phyloP scores from a whole-genome alignment of 164 flowering plant genomes.

The Litsea cubeba region DNA sequence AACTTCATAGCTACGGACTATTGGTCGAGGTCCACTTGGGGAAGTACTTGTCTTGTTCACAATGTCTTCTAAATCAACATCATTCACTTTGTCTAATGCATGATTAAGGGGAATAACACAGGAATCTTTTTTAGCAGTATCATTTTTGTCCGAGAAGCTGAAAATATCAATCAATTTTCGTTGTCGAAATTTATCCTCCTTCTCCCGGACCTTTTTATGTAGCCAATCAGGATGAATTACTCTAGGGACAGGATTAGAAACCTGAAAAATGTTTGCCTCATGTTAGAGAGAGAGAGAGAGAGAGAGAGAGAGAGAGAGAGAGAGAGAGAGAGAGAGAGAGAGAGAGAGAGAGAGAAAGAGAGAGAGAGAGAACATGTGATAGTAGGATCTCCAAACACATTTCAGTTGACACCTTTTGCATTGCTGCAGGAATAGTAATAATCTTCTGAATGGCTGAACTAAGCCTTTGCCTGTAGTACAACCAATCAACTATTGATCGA shows the following conservation, averaged over 20 bases:
- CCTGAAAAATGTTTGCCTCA: conserved; percentile 39
- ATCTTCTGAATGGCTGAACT: conserved; percentile 94
- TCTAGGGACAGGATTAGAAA: conserved; percentile 94
- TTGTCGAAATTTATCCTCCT: conserved; percentile 93
- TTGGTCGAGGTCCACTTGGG: conserved; percentile 47
- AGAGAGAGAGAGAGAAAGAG: not conserved
- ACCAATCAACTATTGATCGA: conserved; percentile 95
- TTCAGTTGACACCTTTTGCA: conserved; percentile 78
- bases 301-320: not conserved
- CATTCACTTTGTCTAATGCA: conserved; percentile 24
- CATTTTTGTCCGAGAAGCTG: conserved; percentile 32
- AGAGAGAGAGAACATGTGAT: not conserved
- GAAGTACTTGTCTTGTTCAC: conserved; percentile 31
- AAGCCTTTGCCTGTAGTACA: conserved; percentile 94
- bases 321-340: not conserved
- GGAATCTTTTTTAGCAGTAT: conserved; percentile 14
- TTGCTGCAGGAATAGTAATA: conserved; percentile 98
- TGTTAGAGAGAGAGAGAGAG: not conserved
- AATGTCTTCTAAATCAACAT: conserved; percentile 77
- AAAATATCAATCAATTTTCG: conserved; percentile 79
- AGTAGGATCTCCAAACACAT: not conserved
- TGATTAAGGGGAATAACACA: conserved; percentile 15
- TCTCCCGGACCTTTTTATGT: conserved; percentile 92
- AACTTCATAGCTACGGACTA: conserved; percentile 57
- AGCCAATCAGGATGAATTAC: conserved; percentile 99